Evolutionary conservation across 2,329 filamentous ascomycete species (phyloP).

Genomic region (Ceratocystis alfenasii): DNA sequence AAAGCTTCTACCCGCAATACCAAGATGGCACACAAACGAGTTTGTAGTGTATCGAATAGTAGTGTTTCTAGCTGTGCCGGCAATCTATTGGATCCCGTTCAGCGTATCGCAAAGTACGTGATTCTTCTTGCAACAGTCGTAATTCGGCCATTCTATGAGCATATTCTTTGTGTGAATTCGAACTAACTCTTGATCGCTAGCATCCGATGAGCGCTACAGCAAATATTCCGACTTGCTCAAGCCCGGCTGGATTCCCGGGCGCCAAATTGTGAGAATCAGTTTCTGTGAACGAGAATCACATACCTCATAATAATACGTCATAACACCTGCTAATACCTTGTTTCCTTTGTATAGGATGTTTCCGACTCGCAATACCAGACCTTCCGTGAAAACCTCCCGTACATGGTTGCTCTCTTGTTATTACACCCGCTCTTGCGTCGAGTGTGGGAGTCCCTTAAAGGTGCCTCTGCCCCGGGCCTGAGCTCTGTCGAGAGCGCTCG

Average conservation of each 20-base stretch:
- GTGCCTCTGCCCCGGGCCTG: constrained; percentile 27
- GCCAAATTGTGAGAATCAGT: constrained; percentile 59
- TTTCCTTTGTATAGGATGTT: constrained; percentile 51
- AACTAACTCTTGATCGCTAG: constrained; percentile 36
- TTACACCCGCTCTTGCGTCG: constrained; percentile 69
- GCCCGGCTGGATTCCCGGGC: constrained; percentile 81
- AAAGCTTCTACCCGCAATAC: constrained; percentile 40
- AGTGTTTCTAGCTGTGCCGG: constrained; percentile 54
- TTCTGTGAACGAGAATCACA: constrained; percentile 19
- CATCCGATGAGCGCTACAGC: constrained; percentile 66
- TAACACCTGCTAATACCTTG: background rate
- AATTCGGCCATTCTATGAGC: background rate
- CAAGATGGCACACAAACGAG: constrained; percentile 78
- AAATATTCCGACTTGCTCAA: constrained; percentile 61
- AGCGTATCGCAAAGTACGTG: constrained; percentile 68
- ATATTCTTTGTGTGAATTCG: constrained; percentile 15
- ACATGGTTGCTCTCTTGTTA: constrained; percentile 59
- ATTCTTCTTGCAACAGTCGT: background rate
- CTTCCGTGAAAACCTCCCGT: constrained; percentile 78
- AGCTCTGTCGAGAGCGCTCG: constrained; percentile 47
- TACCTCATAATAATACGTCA: background rate
- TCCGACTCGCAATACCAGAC: constrained; percentile 78
- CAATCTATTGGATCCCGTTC: constrained; percentile 85
- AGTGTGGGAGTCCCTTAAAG: constrained; percentile 45
- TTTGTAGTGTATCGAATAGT: constrained; percentile 70